Evolutionary conservation across 2,329 filamentous ascomycete genomes (phyloP), one percentile per base, ranked within the genome.

Genomic region (Nemania serpens): DNA sequence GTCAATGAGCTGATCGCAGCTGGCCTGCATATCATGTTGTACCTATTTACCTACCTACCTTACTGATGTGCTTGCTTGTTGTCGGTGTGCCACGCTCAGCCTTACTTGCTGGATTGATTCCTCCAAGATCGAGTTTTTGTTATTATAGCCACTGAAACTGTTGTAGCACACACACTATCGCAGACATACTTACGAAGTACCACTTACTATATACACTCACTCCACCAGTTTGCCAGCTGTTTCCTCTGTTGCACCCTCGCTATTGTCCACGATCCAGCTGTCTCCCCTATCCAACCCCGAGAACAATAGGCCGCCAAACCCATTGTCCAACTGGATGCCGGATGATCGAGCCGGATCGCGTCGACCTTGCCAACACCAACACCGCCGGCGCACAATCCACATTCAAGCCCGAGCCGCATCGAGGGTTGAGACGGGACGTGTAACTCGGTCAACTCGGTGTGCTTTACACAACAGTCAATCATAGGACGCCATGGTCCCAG

Each of bases 401-500:
- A 29, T 39, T 42, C 54, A 29, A 59, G 25, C 36, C 29, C n/a
- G 48, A 37, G 36, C 53, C 22, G 29, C 43, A 7, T 29, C 25
- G 25, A 29, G 25, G 25, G 4, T 29, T 29, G 25, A 29, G 25
- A 29, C 25, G 25, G 25, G 25, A 29, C 25, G 25, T 29, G 25
- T 29, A 29, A 29, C 25, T 29, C 25, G 25, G 7, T 7, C 3
- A 7, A 29, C 25, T 29, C 25, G 25, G 25, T 4, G 25, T 29
- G 25, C 25, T 29, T 29, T 7, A 29, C 25, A 29, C 25, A 39
- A 41, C 41, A 29, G 54, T 43, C 18, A 29, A 57, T 43, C 18
- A 29, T 18, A 55, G 60, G 61, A 59, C 71, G 76, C 62, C 51
- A 87, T 87, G 84, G 79, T 79, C 64, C 79, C 81, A 55, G 78